Evolutionary conservation across 345 rosid genomes (phyloP).

Genomic region (Kernera saxatilis): DNA sequence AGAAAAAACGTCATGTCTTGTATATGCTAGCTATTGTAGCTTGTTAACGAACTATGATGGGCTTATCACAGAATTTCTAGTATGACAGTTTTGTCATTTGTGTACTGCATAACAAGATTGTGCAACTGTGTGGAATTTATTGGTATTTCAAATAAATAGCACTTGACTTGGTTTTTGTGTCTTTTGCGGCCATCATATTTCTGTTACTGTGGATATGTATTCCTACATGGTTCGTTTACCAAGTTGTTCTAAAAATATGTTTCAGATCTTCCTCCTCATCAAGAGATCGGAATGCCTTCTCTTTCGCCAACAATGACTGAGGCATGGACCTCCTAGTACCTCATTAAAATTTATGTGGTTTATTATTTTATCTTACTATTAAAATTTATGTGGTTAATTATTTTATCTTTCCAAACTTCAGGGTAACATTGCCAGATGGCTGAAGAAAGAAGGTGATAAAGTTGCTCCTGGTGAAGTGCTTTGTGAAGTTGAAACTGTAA

Average conservation of each 20-base stretch:
- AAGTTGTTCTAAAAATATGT: slow-evolving; percentile 15
- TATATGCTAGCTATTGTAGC: neutral
- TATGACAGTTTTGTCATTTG: neutral
- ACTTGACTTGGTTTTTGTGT: neutral
- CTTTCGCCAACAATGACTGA: slow-evolving; percentile 98
- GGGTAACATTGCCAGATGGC: slow-evolving; percentile 98
- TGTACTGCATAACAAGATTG: neutral
- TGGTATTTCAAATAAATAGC: neutral
- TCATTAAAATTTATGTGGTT: slow-evolving; percentile 1
- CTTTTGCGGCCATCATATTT: neutral
- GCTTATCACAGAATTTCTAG: neutral
- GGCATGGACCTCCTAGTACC: slow-evolving; percentile 37
- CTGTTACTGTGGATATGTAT: neutral
- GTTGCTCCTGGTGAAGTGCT: slow-evolving; percentile 88
- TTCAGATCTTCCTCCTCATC: slow-evolving; percentile 93
- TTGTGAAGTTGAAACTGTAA: slow-evolving; percentile 98
- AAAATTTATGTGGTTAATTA: neutral
- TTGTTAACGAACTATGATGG: neutral
- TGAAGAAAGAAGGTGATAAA: slow-evolving; percentile 97
- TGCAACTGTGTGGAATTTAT: neutral
- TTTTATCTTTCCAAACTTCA: slow-evolving; percentile 31
- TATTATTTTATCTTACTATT: neutral
- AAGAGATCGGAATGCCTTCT: slow-evolving; percentile 99
- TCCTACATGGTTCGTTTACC: neutral
- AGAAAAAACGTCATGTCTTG: neutral